phyloP scores from a whole-genome alignment of 148 eudicot species.

The Fagopyrum esculentum region DNA sequence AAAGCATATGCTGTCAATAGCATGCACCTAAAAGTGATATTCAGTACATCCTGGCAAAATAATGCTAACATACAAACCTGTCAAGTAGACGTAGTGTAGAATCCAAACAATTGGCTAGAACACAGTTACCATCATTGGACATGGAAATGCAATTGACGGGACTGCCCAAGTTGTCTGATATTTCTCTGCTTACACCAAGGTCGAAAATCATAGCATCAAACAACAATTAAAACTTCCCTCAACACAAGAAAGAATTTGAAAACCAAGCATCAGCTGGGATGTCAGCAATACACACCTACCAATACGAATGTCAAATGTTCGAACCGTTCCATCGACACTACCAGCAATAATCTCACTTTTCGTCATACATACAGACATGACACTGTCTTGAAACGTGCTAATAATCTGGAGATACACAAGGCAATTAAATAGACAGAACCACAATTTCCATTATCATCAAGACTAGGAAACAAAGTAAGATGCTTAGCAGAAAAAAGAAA shows the following conservation, averaged over 20 bases:
- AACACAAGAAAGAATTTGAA: not conserved
- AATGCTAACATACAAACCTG: constrained; percentile 39
- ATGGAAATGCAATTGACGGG: constrained; percentile 92
- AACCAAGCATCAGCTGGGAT: not conserved
- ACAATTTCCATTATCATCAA: not conserved
- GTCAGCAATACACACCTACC: constrained; percentile 63
- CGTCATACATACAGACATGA: constrained; percentile 83
- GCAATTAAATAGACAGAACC: not conserved
- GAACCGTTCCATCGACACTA: constrained; percentile 94
- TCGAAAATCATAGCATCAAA: not conserved
- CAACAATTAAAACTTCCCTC: not conserved
- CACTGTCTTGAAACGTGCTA: constrained; percentile 81
- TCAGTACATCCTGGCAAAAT: not conserved
- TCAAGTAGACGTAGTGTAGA: constrained; percentile 88
- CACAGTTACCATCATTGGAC: constrained; percentile 86
- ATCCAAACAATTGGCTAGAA: constrained; percentile 89
- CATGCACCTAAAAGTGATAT: not conserved
- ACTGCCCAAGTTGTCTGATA: constrained; percentile 80
- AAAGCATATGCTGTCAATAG: constrained; percentile 1
- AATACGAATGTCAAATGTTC: constrained; percentile 92
- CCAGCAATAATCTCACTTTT: constrained; percentile 92
- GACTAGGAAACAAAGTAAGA: not conserved
- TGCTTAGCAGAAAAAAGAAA: not conserved
- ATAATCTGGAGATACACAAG: constrained; percentile 50
- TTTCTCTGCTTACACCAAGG: constrained; percentile 44